Evolutionary conservation across 805 yeast species (phyloP).

Genomic region (Barnettozyma siamensis): DNA sequence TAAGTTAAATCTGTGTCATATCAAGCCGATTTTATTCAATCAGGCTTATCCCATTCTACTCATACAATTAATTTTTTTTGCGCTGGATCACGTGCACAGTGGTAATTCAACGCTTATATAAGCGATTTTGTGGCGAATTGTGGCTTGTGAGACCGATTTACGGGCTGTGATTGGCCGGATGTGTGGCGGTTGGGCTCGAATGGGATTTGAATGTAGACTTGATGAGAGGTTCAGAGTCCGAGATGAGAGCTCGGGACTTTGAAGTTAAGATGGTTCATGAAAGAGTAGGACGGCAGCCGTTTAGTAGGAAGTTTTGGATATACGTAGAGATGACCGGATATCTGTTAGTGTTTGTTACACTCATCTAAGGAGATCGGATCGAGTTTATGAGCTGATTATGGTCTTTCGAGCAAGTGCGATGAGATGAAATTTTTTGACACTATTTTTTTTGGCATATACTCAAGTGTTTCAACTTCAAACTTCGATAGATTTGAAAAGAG

Average conservation of each 20-base stretch:
- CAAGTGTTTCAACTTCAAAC: no score
- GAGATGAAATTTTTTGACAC: neutral
- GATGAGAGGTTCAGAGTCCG: slow-evolving; percentile 5
- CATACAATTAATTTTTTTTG: neutral
- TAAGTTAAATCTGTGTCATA: neutral
- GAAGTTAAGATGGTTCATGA: neutral
- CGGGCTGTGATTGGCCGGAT: neutral
- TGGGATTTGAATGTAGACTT: neutral
- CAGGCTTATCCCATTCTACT: neutral
- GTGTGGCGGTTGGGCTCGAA: neutral
- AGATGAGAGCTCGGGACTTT: neutral
- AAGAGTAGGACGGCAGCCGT: no score
- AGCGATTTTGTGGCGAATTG: neutral
- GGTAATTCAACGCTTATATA: neutral
- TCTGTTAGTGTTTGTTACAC: no score
- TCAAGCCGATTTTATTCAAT: neutral
- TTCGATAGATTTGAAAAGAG: no score
- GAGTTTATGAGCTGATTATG: slow-evolving; percentile 3
- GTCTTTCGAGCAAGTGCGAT: no score
- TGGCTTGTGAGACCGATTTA: neutral
- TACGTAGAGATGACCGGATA: no score
- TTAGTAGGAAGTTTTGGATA: no score
- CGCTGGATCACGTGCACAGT: slow-evolving; percentile 5
- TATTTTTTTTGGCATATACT: neutral
- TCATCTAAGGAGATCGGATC: no score